Evolutionary conservation across 2,329 filamentous ascomycete species (phyloP).

Genomic region (Ophiocordyceps polyrhachis-furcata): DNA sequence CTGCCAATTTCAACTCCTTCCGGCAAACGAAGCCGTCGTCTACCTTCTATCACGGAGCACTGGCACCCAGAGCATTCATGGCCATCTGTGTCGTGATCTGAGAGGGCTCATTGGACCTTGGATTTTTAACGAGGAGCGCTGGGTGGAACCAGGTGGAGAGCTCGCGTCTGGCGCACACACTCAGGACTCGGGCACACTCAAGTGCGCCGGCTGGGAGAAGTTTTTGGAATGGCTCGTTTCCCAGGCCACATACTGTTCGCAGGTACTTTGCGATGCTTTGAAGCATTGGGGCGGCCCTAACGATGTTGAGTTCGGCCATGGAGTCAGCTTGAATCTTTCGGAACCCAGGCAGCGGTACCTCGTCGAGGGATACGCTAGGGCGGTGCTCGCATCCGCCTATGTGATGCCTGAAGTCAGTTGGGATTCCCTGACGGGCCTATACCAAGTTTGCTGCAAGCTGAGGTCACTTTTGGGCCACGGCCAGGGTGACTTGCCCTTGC

Average conservation of each 20-base stretch:
- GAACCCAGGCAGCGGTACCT: conserved; percentile 42
- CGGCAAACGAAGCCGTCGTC: conserved; percentile 38
- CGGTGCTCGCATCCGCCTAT: conserved; percentile 50
- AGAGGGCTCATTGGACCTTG: conserved; percentile 53
- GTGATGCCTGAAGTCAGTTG: conserved; percentile 39
- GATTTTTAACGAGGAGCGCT: conserved; percentile 46
- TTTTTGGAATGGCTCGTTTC: conserved; percentile 47
- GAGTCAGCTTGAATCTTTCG: conserved; percentile 35
- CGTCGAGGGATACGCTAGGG: conserved; percentile 45
- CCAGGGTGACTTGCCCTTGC: conserved; percentile 31
- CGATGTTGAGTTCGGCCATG: conserved; percentile 49
- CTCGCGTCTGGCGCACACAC: conserved; percentile 3
- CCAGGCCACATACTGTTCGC: conserved; percentile 41
- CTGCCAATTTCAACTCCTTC: conserved; percentile 41
- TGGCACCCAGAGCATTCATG: conserved; percentile 16
- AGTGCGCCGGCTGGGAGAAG: conserved; percentile 47
- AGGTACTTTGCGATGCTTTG: conserved; percentile 40
- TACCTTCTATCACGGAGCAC: conserved; percentile 42
- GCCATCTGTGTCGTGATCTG: conserved; percentile 41
- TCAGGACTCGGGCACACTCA: conserved; percentile 11
- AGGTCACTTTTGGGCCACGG: conserved; percentile 37
- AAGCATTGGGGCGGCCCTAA: conserved; percentile 56
- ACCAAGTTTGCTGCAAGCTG: conserved; percentile 40
- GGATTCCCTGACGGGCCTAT: conserved; percentile 39
- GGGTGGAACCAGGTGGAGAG: conserved; percentile 15